Conservation (phyloP, 1,284 basidiomycete species). For the Cryptococcus floricola region DNA sequence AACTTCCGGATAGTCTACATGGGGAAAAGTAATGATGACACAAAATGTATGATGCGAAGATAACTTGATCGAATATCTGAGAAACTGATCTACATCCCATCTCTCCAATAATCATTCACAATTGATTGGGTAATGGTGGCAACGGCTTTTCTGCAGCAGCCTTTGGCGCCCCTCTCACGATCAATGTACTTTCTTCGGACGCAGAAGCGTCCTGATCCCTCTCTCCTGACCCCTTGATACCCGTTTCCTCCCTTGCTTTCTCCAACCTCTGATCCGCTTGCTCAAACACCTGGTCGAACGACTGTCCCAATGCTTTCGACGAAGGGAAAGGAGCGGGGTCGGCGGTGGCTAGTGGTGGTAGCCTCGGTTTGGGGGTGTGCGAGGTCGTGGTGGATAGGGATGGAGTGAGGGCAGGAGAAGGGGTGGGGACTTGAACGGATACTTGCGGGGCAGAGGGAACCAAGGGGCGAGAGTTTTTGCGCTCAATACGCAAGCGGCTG, state of each 20-base stretch:
- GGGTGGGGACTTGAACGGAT: constrained; percentile 4
- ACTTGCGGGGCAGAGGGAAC: constrained; percentile 7
- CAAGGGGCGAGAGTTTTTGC: constrained; percentile 14
- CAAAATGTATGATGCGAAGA: not conserved
- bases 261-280: not conserved
- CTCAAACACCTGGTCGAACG: not conserved
- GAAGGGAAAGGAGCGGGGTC: not conserved
- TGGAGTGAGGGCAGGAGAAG: constrained; percentile 1
- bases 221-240: not conserved
- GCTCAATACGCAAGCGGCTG: constrained; percentile 39
- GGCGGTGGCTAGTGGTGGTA: not conserved
- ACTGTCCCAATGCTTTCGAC: not conserved
- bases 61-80: too few relatives aligned
- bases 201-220: not conserved
- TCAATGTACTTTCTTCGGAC: not conserved
- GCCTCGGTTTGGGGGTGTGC: not conserved
- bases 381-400: not conserved
- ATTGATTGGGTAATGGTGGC: constrained; percentile 15
- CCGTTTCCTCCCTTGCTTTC: not conserved
- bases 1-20: not conserved
- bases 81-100: too few relatives aligned
- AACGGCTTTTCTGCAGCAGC: constrained; percentile 14
- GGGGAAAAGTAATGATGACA: not conserved
- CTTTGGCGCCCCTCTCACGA: not conserved
- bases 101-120: not conserved